Evolutionary conservation across 352 stramenopile species (phyloP).

Genomic region (Phytophthora aleatoria): DNA sequence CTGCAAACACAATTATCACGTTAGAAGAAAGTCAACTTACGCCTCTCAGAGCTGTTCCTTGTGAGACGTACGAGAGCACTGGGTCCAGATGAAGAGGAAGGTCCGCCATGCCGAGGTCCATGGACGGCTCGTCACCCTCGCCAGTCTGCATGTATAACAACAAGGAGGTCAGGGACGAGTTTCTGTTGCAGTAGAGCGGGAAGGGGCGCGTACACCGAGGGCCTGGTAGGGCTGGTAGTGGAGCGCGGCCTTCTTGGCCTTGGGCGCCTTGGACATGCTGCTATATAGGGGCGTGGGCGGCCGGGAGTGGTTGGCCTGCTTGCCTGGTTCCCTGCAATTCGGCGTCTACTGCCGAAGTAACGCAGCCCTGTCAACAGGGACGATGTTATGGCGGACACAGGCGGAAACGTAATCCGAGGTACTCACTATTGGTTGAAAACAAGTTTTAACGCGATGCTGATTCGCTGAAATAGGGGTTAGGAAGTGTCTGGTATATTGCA

Average conservation of each 20-base stretch:
- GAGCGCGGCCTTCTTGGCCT: conserved; percentile 71
- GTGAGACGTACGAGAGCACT: conserved; percentile 60
- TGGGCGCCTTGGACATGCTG: conserved; percentile 81
- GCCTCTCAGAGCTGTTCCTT: not conserved
- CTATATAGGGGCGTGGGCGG: not conserved
- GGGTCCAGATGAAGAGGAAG: conserved; percentile 68
- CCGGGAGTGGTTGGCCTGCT: conserved; percentile 1
- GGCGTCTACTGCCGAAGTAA: conserved; percentile 30
- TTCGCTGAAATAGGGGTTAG: conserved; percentile 6
- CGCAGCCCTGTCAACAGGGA: not conserved
- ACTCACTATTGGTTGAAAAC: conserved; percentile 10
- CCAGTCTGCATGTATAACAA: conserved; percentile 16
- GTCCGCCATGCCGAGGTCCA: conserved; percentile 60
- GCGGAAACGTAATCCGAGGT: conserved; percentile 9
- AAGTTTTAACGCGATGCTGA: not conserved
- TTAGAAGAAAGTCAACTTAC: not conserved
- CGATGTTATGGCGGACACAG: conserved; percentile 14
- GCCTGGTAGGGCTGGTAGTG: conserved; percentile 87
- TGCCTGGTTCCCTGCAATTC: conserved; percentile 28
- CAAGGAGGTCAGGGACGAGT: not conserved
- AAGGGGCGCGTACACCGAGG: conserved; percentile 23
- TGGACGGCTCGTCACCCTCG: conserved; percentile 36
- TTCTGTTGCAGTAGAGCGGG: not conserved
- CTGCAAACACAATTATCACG: conserved; percentile 33
- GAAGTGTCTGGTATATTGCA: conserved; percentile 1